A percentile compares a stretch with the other conserved stretches of the same genome.
phyloP scores from a whole-genome alignment of 345 rosid species.

The Camelina hispida region DNA sequence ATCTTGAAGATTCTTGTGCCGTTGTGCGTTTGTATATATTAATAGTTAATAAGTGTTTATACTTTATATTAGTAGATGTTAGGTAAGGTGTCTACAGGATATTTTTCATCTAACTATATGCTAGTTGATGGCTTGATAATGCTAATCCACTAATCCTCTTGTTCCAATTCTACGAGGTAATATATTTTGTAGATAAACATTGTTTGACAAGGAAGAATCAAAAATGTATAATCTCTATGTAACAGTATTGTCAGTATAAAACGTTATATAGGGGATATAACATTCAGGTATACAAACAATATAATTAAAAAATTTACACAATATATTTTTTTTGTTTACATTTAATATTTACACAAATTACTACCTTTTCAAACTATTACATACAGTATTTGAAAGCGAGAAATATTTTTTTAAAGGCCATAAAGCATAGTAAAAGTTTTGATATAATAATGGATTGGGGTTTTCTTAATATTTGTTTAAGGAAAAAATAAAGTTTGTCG shows the following conservation, averaged over 20 bases:
- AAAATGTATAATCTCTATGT: not conserved
- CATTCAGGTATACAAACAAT: no score
- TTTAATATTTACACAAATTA: not conserved
- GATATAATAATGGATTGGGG: slow-evolving; percentile 8
- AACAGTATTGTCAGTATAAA: no score
- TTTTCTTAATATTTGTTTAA: not conserved
- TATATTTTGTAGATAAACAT: not conserved
- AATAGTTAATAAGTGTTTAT: slow-evolving; percentile 10
- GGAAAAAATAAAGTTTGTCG: slow-evolving; percentile 21
- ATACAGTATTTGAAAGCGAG: no score
- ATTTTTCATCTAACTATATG: slow-evolving; percentile 8
- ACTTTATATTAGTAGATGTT: not conserved
- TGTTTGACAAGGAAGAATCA: not conserved
- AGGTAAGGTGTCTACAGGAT: slow-evolving; percentile 38
- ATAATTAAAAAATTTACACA: no score
- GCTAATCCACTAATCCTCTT: slow-evolving; percentile 17
- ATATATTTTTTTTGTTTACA: not conserved
- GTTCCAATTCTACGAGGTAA: not conserved
- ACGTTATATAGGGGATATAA: no score
- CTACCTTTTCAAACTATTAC: not conserved
- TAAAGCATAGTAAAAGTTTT: slow-evolving; percentile 9
- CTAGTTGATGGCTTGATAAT: not conserved
- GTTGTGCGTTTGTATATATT: slow-evolving; percentile 33
- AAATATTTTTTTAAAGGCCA: no score
- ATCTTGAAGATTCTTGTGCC: slow-evolving; percentile 26